Base-by-base conservation (phyloP, 2,329 filamentous ascomycete genomes). In the Ophiocordyceps unilateralis region DNA sequence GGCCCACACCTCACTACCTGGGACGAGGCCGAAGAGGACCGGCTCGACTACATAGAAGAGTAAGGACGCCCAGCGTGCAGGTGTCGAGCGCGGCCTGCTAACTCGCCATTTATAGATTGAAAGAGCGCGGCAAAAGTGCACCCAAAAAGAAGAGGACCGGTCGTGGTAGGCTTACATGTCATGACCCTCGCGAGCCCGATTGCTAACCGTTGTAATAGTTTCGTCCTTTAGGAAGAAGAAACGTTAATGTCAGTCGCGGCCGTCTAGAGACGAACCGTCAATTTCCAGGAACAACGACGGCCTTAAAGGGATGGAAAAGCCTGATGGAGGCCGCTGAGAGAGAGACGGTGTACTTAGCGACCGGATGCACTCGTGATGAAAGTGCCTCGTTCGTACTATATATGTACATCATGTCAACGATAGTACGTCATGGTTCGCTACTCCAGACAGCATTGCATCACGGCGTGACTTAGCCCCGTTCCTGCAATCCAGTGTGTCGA, bases 141-240 rank as follows among this genome's bases (percentile, higher is more conserved):
- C 87, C 89, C 8, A 76, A 93, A 74, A 95, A 93, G 76, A 93
- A 91, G 72, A 79, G 70, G 57, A 78, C 60, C 5, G 55, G 62
- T 36, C 57, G 61, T 44, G 55, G 61, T 65, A 59, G 42, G 58
- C 14, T 9, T 36, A 20, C 3, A 36, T 9, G 7, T 19, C 32
- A 7, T 19, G 4, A 4, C 5, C 32, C n/a, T 9, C 8, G 4
- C 8, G 28, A 23, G 9, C 24, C 24, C 24, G 12, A 9, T 30
- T 19, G 40, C 26, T 41, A 34, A 41, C 19, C 19, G 10, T 22
- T 30, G 17, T 15, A 15, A 34, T 22, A 34, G 40, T 30, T 9
- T 17, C 10, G 10, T 3, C 9, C n/a, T n/a, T 5, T 14, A 15
- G 4, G 26, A 30, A n/a, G 24, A 32, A 41, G 40, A 32, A 24